Conservation (phyloP, 768 basidiomycete species). For the Lepiota venenata region DNA sequence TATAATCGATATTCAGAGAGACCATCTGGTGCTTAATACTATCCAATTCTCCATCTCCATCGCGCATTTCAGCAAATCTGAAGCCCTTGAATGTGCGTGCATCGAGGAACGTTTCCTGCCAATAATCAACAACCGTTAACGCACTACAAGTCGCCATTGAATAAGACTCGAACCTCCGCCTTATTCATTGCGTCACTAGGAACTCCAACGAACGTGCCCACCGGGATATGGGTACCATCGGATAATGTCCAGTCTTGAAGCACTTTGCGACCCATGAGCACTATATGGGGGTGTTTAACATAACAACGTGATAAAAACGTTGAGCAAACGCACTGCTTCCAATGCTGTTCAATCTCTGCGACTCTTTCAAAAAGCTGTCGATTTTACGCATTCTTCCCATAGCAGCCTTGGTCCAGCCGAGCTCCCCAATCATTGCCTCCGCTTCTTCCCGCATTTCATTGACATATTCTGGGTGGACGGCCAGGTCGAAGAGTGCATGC, state of each 20-base stretch:
- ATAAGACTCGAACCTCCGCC: constrained; percentile 16
- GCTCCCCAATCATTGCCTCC: constrained; percentile 20
- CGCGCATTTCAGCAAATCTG: constrained; percentile 27
- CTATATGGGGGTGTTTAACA: constrained; percentile 10
- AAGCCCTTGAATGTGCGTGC: constrained; percentile 32
- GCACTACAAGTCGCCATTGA: not conserved
- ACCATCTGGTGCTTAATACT: constrained; percentile 30
- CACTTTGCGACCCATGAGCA: constrained; percentile 19
- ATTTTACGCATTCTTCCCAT: constrained; percentile 35
- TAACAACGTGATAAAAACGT: not conserved
- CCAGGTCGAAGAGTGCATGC: constrained; percentile 25
- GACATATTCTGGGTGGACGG: constrained; percentile 25
- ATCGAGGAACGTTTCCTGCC: constrained; percentile 35
- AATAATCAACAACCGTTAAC: not conserved
- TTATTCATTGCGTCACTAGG: constrained; percentile 20
- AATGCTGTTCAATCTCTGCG: constrained; percentile 28
- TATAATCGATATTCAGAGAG: constrained; percentile 25
- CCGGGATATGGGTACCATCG: constrained; percentile 23
- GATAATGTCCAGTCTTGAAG: constrained; percentile 26
- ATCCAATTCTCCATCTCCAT: constrained; percentile 8
- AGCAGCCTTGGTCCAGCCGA: constrained; percentile 40
- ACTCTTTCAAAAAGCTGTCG: constrained; percentile 46
- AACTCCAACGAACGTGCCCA: constrained; percentile 21
- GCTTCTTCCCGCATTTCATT: constrained; percentile 30
- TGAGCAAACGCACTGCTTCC: constrained; percentile 16